Conservation (phyloP, 805 yeast genomes). For the Wickerhamomyces pijperi region DNA sequence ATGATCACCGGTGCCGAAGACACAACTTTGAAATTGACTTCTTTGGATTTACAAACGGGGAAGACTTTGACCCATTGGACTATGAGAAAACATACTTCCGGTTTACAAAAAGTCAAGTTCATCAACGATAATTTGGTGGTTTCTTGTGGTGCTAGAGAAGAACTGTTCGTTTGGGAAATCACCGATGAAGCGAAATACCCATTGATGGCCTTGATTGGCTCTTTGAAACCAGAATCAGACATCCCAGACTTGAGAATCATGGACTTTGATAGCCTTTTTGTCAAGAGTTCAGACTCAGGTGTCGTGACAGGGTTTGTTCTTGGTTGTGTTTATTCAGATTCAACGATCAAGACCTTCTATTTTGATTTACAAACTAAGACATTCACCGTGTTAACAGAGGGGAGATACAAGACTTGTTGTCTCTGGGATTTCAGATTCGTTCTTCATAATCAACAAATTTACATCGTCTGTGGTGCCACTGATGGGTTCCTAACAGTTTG, state of each 20-base stretch:
- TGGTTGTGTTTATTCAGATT: slow-evolving; percentile 76
- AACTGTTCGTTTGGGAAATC: slow-evolving; percentile 70
- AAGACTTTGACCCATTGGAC: slow-evolving; percentile 40
- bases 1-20: slow-evolving; percentile 84
- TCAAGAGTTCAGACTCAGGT: slow-evolving; percentile 18
- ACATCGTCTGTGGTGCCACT: slow-evolving; percentile 56
- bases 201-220: slow-evolving; percentile 35
- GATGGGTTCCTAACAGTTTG: slow-evolving; percentile 72
- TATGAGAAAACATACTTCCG: slow-evolving; percentile 77
- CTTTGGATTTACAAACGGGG: slow-evolving; percentile 26
- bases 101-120: slow-evolving; percentile 65
- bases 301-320: slow-evolving; percentile 35
- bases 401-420: slow-evolving; percentile 65
- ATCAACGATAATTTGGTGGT: slow-evolving; percentile 37
- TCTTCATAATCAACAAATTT: slow-evolving; percentile 16
- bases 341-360: slow-evolving; percentile 57
- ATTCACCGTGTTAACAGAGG: slow-evolving; percentile 35
- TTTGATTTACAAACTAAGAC: slow-evolving; percentile 26
- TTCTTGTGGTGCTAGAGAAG: slow-evolving; percentile 79
- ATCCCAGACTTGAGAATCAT: slow-evolving; percentile 82
- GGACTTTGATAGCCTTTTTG: slow-evolving; percentile 57
- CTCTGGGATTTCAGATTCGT: slow-evolving; percentile 50
- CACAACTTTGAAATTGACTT: slow-evolving; percentile 57
- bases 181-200: slow-evolving; percentile 27
- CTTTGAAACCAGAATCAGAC: slow-evolving; percentile 42